These are phyloP conservation scores for Suillus subluteus DNA, from an alignment of 768 basidiomycete species.

Conservation along the genomic window DNA sequence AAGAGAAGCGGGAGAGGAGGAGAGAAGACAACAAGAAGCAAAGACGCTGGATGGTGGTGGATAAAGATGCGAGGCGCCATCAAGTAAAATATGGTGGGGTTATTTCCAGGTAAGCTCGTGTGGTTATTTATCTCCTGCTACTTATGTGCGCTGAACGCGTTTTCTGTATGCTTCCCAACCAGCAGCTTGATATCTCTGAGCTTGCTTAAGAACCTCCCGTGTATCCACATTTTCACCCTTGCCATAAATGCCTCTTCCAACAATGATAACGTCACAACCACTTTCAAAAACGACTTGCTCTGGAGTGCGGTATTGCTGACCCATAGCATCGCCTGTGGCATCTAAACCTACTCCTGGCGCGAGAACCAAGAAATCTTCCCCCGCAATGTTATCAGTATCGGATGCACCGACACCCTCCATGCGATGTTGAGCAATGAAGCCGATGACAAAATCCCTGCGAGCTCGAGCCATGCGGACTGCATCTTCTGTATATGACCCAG, in stretches of 20 bases:
- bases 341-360: slow-evolving; percentile 94
- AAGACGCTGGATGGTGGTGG: slow-evolving; percentile 12
- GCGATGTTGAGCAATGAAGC: slow-evolving; percentile 90
- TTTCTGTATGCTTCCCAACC: slow-evolving; percentile 92
- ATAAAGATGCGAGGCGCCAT: neutral
- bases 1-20: slow-evolving; percentile 63
- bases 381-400: slow-evolving; percentile 31
- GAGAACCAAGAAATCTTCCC: slow-evolving; percentile 87
- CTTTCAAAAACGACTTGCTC: slow-evolving; percentile 75
- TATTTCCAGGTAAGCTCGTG: slow-evolving; percentile 1
- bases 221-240: slow-evolving; percentile 46
- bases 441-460: slow-evolving; percentile 87
- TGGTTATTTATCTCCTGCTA: neutral
- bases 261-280: slow-evolving; percentile 96
- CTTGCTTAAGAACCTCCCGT: slow-evolving; percentile 55
- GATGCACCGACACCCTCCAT: slow-evolving; percentile 67
- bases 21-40: slow-evolving; percentile 22
- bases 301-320: slow-evolving; percentile 95
- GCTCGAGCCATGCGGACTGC: slow-evolving; percentile 88
- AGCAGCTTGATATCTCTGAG: slow-evolving; percentile 80
- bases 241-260: slow-evolving; percentile 93
- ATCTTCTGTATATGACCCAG: slow-evolving; percentile 79
- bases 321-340: slow-evolving; percentile 78
- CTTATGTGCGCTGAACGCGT: slow-evolving; percentile 35
- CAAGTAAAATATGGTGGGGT: neutral